Conservation (phyloP, 306 rosid species). For the Comarum palustre region DNA sequence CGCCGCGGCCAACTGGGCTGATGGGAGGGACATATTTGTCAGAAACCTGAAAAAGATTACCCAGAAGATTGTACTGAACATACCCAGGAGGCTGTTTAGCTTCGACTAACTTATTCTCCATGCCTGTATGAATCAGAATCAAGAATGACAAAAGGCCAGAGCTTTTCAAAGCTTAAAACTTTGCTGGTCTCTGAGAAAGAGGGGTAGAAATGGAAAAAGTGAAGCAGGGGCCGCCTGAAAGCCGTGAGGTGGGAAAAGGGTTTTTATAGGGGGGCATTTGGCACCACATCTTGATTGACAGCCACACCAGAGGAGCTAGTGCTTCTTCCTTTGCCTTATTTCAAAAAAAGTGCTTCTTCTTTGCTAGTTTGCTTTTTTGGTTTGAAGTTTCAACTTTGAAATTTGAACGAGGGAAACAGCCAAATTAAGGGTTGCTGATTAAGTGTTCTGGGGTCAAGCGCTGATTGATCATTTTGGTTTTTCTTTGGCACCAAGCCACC, state of each 20-base stretch:
- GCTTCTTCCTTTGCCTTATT: no score
- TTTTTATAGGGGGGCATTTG: constrained; percentile 4
- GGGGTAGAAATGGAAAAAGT: background rate
- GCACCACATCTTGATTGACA: no score
- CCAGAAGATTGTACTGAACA: constrained; percentile 65
- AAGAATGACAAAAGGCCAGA: background rate
- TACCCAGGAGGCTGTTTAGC: constrained; percentile 44
- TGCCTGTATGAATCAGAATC: background rate
- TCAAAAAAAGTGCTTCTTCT: no score
- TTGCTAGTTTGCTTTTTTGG: no score
- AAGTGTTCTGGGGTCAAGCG: no score
- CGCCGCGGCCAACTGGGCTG: constrained; percentile 91
- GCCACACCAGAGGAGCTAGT: no score
- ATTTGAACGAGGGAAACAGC: no score
- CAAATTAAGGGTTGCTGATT: no score
- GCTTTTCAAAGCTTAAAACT: background rate
- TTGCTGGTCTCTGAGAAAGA: background rate
- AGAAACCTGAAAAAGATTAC: constrained; percentile 68
- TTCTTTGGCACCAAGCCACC: no score
- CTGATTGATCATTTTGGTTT: no score
- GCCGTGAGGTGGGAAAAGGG: background rate
- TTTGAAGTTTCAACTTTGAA: no score
- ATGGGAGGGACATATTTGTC: constrained; percentile 76
- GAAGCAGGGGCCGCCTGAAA: background rate
- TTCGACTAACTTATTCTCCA: constrained; percentile 40